phyloP scores from a whole-genome alignment of 352 stramenopile genomes.

The Globisporangium barbulae region DNA sequence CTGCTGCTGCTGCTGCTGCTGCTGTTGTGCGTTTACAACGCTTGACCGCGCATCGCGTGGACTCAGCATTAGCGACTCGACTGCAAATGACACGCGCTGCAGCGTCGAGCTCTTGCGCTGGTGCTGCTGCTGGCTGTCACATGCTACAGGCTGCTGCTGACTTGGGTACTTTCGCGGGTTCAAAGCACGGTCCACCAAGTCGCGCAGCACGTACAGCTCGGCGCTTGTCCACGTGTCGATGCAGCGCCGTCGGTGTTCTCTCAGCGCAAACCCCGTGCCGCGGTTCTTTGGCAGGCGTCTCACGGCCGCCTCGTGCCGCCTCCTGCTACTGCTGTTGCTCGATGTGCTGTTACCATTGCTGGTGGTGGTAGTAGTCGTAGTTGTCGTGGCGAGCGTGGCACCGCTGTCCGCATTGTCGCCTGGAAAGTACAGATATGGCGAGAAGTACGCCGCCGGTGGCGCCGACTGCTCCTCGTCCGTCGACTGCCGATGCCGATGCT shows the following conservation, averaged over 20 bases:
- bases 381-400: neutral
- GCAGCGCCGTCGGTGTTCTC: constrained; percentile 26
- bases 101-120: constrained; percentile 16
- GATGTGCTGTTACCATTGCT: neutral
- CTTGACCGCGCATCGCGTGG: constrained; percentile 1
- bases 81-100: constrained; percentile 15
- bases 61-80: constrained; percentile 16
- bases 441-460: constrained; percentile 10
- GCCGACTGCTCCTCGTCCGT: neutral
- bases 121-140: constrained; percentile 17
- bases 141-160: neutral
- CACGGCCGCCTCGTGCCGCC: neutral
- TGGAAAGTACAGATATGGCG: constrained; percentile 19
- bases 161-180: constrained; percentile 23
- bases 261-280: constrained; percentile 13
- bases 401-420: neutral
- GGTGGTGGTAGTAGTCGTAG: neutral
- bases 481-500: neutral
- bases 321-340: neutral
- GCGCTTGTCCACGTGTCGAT: constrained; percentile 52
- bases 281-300: constrained; percentile 9
- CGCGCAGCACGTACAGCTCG: constrained; percentile 57
- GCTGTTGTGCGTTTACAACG: neutral
- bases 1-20: neutral
- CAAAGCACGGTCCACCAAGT: constrained; percentile 41